Percentiles rank a stretch among this genome's conserved stretches.
Conservation (phyloP, 2,329 filamentous ascomycete species). For the Raffaelea ambrosiae region DNA sequence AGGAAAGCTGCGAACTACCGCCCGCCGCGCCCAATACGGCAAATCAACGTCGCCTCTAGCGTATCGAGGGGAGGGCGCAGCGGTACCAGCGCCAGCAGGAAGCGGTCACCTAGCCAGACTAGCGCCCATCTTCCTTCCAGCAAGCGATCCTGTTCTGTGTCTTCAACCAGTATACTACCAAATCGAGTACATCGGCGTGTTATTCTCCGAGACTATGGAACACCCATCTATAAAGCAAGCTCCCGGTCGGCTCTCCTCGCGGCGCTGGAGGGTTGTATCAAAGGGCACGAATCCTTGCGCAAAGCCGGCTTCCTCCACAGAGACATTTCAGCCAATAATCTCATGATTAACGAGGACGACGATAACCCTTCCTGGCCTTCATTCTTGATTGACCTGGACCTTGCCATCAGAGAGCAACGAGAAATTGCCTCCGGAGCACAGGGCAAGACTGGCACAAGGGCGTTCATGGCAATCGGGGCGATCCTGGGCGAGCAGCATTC, state of each 20-base stretch:
- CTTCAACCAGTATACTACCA: not conserved
- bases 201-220: slow-evolving; percentile 23
- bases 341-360: slow-evolving; percentile 36
- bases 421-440: slow-evolving; percentile 25
- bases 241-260: slow-evolving; percentile 14
- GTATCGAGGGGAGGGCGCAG: not conserved
- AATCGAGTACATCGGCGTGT: slow-evolving; percentile 2
- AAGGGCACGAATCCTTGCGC: slow-evolving; percentile 1
- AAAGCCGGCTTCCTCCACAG: slow-evolving; percentile 26
- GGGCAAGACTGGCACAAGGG: slow-evolving; percentile 33
- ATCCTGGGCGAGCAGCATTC: slow-evolving; percentile 25
- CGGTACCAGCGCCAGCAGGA: not conserved
- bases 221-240: slow-evolving; percentile 31
- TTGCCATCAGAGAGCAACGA: slow-evolving; percentile 24
- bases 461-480: slow-evolving; percentile 36
- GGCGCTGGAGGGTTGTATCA: not conserved
- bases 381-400: slow-evolving; percentile 35
- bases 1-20: not conserved
- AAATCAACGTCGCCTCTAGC: too few species aligned
- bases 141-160: slow-evolving; percentile 1
- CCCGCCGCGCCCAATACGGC: too few species aligned
- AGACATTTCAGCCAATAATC: slow-evolving; percentile 36
- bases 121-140: not conserved
- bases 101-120: not conserved
- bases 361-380: slow-evolving; percentile 26